Evolutionary conservation across 1,284 basidiomycete genomes (phyloP).

Genomic region (Malassezia yamatoensis): DNA sequence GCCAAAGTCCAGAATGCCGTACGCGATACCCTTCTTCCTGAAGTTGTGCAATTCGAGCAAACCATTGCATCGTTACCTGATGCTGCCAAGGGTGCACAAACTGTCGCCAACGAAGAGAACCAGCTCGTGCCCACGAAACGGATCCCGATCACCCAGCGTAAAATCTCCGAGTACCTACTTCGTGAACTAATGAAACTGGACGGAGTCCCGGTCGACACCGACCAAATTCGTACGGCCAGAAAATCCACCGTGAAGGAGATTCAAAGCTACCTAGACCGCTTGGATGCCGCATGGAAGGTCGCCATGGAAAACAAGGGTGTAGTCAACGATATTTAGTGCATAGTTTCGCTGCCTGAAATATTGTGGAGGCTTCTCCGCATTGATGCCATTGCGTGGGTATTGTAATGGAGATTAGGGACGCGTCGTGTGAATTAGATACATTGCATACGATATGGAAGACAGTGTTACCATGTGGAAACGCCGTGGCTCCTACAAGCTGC

Average conservation of each 20-base stretch:
- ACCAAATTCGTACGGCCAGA: slow-evolving; percentile 29
- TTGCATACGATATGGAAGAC: not conserved
- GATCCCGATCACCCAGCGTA: slow-evolving; percentile 27
- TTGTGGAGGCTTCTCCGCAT: not conserved
- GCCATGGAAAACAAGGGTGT: slow-evolving; percentile 22
- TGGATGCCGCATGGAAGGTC: slow-evolving; percentile 32
- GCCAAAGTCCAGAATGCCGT: slow-evolving; percentile 22
- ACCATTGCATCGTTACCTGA: slow-evolving; percentile 14
- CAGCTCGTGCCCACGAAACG: not conserved
- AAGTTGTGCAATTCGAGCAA: slow-evolving; percentile 30
- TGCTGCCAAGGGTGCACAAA: not conserved
- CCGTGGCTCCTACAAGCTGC: not conserved
- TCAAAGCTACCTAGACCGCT: slow-evolving; percentile 39
- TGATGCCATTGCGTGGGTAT: not conserved
- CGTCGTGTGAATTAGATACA: not conserved
- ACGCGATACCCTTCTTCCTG: slow-evolving; percentile 28
- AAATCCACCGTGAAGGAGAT: slow-evolving; percentile 42
- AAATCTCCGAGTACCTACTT: slow-evolving; percentile 36
- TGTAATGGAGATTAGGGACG: not conserved
- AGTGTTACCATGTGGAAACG: slow-evolving; percentile 2
- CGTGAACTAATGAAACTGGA: slow-evolving; percentile 39
- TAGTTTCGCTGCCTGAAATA: not conserved
- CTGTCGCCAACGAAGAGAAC: not conserved
- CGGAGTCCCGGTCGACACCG: slow-evolving; percentile 31
- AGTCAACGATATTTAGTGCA: slow-evolving; percentile 14